phyloP scores from a whole-genome alignment of 179 eudicot species.

The Amaranthus tricolor region DNA sequence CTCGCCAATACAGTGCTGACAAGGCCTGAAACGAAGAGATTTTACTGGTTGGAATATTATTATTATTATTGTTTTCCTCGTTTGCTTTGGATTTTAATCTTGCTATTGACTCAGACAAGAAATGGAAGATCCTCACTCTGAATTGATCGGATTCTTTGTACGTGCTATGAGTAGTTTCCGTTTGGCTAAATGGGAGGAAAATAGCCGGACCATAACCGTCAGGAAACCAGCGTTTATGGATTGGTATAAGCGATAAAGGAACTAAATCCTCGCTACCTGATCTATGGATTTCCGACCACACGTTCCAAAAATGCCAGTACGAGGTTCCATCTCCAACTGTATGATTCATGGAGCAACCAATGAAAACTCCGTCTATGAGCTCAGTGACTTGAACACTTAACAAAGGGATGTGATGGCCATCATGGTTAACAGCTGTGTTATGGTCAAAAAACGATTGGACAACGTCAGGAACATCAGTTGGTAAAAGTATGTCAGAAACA shows the following conservation, averaged over 20 bases:
- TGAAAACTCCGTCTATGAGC: constrained; percentile 16
- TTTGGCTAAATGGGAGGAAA: constrained; percentile 12
- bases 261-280: neutral
- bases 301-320: constrained; percentile 24
- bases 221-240: constrained; percentile 11
- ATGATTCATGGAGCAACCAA: constrained; percentile 19
- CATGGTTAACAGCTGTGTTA: neutral
- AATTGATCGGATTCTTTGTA: neutral
- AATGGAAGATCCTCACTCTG: constrained; percentile 17
- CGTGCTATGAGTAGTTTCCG: neutral
- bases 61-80: neutral
- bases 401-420: constrained; percentile 12
- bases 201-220: neutral
- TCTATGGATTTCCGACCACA: constrained; percentile 19
- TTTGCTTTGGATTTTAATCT: constrained; percentile 20
- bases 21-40: constrained; percentile 26
- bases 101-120: neutral
- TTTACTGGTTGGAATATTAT: neutral
- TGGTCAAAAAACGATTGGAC: constrained; percentile 49
- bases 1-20: constrained; percentile 23
- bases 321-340: constrained; percentile 17
- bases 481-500: constrained; percentile 35
- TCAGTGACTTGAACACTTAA: constrained; percentile 18
- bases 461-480: constrained; percentile 23
- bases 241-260: neutral